Base-by-base conservation (phyloP, 768 basidiomycete species). In the Psilocybe subaeruginosa region DNA sequence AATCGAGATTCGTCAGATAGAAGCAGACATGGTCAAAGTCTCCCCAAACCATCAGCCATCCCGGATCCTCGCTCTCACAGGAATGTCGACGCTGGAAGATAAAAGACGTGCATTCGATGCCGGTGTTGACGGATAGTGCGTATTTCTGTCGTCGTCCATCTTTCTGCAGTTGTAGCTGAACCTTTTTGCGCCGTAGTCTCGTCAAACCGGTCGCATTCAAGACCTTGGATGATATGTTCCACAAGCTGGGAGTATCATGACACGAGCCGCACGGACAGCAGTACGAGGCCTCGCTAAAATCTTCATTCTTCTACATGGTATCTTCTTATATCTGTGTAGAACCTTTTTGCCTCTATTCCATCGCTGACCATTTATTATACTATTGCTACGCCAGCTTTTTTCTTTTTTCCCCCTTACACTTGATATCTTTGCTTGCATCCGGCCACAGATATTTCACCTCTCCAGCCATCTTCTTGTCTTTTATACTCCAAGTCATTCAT, bases 141-240 rank as follows among this genome's bases (percentile, higher is more conserved):
- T 87, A n/a, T 7, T 48, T 33, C n/a, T 27, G 14, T 23, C 17
- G 31, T 11, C 30, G 3, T 29, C 37, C 29, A 0, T 29, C 37
- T 51, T 30, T 29, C 49, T 46, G 54, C 57, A 41, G 31, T 39
- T 27, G 47, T 56, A 35, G 57, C 61, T 31, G 66, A 31, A 17
- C 55, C 45, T 5, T 37, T 45, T 37, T 19, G 29, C 53, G 67
- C 8, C 63, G 0, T 63, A 96, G 95, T 69, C 83, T 97, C 17
- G 93, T 97, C 59, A 98, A 98, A 74, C 96, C 96, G 9, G 94
- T 98, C 17, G 92, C 92, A n/a, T 92, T 98, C 77, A 93, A 90
- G 70, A 94, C 89, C 14, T 76, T 98, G 17, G 90, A 95, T 58
- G 85, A 88, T 65, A 91, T 92, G 85, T 92, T 94, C 70, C 82